phyloP scores from a whole-genome alignment of 352 stramenopile genomes.

The Globisporangium ultimum region DNA sequence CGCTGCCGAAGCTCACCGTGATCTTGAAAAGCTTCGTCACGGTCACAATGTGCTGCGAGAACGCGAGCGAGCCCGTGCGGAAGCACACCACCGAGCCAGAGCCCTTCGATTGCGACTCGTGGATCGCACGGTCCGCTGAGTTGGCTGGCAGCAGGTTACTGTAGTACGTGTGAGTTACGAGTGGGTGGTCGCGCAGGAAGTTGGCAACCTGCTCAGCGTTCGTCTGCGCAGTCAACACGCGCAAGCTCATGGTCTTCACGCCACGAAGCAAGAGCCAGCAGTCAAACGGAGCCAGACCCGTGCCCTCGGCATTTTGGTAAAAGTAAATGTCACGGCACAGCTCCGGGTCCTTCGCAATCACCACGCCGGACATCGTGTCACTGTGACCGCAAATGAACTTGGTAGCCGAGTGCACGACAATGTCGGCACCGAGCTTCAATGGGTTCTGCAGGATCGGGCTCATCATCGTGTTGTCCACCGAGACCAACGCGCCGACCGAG shows the following conservation, averaged over 20 bases:
- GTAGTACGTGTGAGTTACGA: constrained; percentile 90
- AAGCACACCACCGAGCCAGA: constrained; percentile 91
- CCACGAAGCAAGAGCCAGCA: constrained; percentile 88
- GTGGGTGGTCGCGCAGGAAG: constrained; percentile 84
- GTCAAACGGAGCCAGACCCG: constrained; percentile 88
- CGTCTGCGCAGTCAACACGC: constrained; percentile 76
- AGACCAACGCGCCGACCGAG: constrained; percentile 71
- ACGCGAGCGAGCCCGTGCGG: constrained; percentile 77
- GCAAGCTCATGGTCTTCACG: constrained; percentile 88
- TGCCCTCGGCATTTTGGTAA: constrained; percentile 89
- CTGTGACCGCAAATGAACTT: constrained; percentile 98
- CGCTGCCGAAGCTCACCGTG: constrained; percentile 90
- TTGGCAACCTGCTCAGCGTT: constrained; percentile 89
- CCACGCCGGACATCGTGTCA: constrained; percentile 94
- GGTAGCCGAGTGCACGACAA: constrained; percentile 96
- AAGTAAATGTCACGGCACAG: constrained; percentile 86
- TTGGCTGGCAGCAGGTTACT: constrained; percentile 76
- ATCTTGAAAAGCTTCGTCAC: constrained; percentile 95
- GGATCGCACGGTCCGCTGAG: constrained; percentile 71
- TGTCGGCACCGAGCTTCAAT: constrained; percentile 91
- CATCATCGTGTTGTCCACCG: constrained; percentile 97
- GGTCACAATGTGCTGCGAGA: constrained; percentile 89
- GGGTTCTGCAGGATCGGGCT: constrained; percentile 95
- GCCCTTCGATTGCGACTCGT: constrained; percentile 82
- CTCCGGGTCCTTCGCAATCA: constrained; percentile 85